A percentile compares a stretch with the other conserved stretches of the same genome.
Conservation (phyloP, 768 basidiomycete genomes). For the Lyophyllum semitale region DNA sequence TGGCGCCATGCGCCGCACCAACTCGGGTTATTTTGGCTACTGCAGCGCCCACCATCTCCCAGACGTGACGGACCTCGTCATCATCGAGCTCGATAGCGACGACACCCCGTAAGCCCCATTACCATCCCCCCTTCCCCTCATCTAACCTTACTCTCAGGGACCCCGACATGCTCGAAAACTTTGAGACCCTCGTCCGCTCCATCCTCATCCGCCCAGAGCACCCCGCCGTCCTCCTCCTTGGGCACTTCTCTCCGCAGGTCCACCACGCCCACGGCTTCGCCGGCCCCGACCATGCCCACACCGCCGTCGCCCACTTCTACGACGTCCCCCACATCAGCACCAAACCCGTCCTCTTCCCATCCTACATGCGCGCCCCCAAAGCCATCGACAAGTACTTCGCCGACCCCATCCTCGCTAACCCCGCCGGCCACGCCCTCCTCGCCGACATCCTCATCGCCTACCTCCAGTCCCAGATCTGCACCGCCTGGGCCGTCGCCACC, state of each 20-base stretch:
- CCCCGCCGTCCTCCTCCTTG: conserved; percentile 92
- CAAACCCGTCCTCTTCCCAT: conserved; percentile 80
- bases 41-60: conserved; percentile 94
- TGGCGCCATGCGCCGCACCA: conserved; percentile 90
- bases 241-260: conserved; percentile 89
- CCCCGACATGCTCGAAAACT: conserved; percentile 72
- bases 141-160: conserved; percentile 46
- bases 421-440: conserved; percentile 81
- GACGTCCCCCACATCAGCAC: conserved; percentile 92
- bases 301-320: conserved; percentile 92
- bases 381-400: conserved; percentile 71
- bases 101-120: conserved; percentile 72
- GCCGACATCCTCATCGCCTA: conserved; percentile 92
- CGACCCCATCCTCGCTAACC: conserved; percentile 82
- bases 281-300: conserved; percentile 90
- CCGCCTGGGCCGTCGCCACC: conserved; percentile 76
- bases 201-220: conserved; percentile 87
- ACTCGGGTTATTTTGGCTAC: conserved; percentile 93
- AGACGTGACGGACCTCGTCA: conserved; percentile 90
- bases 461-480: conserved; percentile 87
- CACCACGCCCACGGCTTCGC: conserved; percentile 80
- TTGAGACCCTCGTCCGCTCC: conserved; percentile 91
- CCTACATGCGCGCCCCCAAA: conserved; percentile 75
- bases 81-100: conserved; percentile 92
- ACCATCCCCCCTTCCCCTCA: not conserved